Conservation (phyloP, 805 yeast genomes). For the Suhomyces xylopsoci region DNA sequence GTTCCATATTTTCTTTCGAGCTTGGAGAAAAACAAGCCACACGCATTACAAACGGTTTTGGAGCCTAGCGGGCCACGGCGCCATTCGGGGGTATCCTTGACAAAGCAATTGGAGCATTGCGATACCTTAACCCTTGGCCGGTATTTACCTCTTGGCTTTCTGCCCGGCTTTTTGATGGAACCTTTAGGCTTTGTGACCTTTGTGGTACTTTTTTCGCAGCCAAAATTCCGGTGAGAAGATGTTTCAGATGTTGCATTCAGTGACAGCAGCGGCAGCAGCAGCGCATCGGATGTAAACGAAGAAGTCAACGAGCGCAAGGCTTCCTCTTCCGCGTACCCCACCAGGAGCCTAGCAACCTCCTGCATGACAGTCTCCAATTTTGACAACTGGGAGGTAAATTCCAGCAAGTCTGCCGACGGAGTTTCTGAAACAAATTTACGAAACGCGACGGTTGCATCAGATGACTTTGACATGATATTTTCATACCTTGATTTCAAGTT, state of each 20-base stretch:
- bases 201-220: not conserved
- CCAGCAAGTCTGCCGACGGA: not conserved
- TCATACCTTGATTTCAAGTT: not conserved
- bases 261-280: not conserved
- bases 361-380: not conserved
- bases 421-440: not conserved
- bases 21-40: constrained; percentile 77
- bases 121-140: not conserved
- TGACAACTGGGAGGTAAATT: not conserved
- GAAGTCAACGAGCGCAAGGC: not conserved
- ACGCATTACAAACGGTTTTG: constrained; percentile 84
- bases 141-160: not conserved
- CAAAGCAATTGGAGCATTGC: constrained; percentile 57
- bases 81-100: constrained; percentile 86
- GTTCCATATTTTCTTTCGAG: constrained; percentile 48
- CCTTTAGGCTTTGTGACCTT: not conserved
- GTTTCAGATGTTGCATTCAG: not conserved
- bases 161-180: not conserved
- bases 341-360: not conserved
- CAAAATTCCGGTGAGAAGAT: not conserved
- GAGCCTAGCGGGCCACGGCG: constrained; percentile 84
- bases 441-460: not conserved
- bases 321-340: not conserved
- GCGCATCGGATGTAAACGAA: not conserved
- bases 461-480: not conserved